Evolutionary conservation across 2,329 filamentous ascomycete genomes (phyloP), one percentile per base, ranked within the genome.

Genomic region (Talaromyces sp.): DNA sequence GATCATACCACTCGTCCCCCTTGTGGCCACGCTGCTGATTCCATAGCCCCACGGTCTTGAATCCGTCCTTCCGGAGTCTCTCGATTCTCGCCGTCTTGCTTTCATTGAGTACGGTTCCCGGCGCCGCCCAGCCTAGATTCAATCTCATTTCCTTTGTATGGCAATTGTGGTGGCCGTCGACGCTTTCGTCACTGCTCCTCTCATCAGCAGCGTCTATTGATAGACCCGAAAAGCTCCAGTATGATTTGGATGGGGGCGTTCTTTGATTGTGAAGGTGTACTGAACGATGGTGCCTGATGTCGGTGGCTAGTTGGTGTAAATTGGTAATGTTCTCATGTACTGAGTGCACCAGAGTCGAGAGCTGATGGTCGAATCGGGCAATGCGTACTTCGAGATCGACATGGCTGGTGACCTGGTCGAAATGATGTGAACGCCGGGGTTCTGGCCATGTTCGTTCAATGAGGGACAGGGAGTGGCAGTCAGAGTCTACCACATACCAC

Each of bases 171-270:
- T 21, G 31, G 21, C 62, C 37, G 16, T 66, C 60, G 1, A 60
- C 33, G 7, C 8, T 2, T 8, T 66, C 63, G 1, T 62, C 33
- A 11, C 12, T 16, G 31, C 23, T 18, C 1, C 33, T 57, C 11
- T 58, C 39, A 9, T 50, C 70, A 66, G 6, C 23, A 6, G 16
- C 35, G 12, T 58, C 50, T 31, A 31, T 50, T 16, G 39, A 71
- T 58, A 2, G 72, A 71, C 21, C 67, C 71, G 58, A 55, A 46
- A 79, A 78, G 21, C 69, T 77, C 76, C 77, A 79, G 61, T 77
- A 78, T 0, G 76, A 78, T 1, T 68, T 68, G 5, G 72, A 69
- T 1, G 73, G 75, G 5, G 67, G 67, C 58, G 72, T 64, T 57
- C 68, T 72, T 2, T 69, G 69, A 33, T 65, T 42, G 58, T 61